A percentile compares a stretch with the other conserved stretches of the same genome.
Evolutionary conservation across 805 yeast genomes (phyloP).

Genomic region (Ogataea haglerorum): DNA sequence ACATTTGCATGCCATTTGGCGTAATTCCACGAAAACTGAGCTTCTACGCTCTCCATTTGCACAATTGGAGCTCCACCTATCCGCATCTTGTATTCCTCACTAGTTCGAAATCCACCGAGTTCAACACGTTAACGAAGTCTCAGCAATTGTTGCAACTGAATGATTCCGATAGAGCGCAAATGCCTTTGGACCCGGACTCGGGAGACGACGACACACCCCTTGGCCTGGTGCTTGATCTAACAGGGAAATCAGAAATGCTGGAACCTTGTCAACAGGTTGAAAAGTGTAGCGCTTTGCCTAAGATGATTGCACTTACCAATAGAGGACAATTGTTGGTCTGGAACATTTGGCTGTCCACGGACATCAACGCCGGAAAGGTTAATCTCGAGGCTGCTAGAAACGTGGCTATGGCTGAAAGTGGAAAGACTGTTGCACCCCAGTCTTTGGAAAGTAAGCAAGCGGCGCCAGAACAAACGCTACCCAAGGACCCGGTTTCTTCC

Average conservation of each 20-base stretch:
- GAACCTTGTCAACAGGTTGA: slow-evolving; percentile 62
- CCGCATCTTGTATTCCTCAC: slow-evolving; percentile 44
- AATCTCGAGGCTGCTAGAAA: slow-evolving; percentile 10
- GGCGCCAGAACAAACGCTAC: no score
- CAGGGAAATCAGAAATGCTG: slow-evolving; percentile 39
- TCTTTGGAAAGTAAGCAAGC: no score
- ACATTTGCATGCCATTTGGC: slow-evolving; percentile 45
- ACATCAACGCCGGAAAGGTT: slow-evolving; percentile 39
- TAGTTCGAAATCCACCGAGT: slow-evolving; percentile 63
- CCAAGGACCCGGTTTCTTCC: no score
- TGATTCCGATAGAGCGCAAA: slow-evolving; percentile 68
- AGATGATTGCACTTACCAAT: slow-evolving; percentile 58
- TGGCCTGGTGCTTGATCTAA: slow-evolving; percentile 64
- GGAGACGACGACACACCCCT: slow-evolving; percentile 68
- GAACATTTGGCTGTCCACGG: slow-evolving; percentile 58
- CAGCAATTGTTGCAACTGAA: slow-evolving; percentile 48
- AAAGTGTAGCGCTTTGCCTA: slow-evolving; percentile 58
- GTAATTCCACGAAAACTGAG: slow-evolving; percentile 43
- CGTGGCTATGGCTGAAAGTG: neutral
- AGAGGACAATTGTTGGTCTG: slow-evolving; percentile 62
- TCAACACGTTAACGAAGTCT: slow-evolving; percentile 42
- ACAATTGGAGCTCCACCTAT: slow-evolving; percentile 38
- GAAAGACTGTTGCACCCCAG: no score
- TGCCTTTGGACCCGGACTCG: slow-evolving; percentile 65
- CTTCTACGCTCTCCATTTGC: slow-evolving; percentile 41